Evolutionary conservation across 148 eudicot species (phyloP), one percentile per base, ranked within the genome.

Genomic region (Suaeda aralocaspica): DNA sequence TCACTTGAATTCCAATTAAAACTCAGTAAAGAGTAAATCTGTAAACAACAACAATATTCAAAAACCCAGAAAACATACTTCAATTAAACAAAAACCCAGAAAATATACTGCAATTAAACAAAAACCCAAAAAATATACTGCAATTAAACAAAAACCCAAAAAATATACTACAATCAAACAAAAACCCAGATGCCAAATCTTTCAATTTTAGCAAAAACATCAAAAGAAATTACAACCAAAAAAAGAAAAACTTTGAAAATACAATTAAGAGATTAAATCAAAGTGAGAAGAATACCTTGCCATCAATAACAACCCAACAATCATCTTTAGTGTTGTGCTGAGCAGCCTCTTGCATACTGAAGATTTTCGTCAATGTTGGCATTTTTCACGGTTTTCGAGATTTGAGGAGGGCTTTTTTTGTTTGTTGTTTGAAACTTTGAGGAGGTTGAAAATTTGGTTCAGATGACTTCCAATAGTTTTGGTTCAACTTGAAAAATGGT

Each of bases 271-370:
- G 34, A 50, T 12, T 19, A 31, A 66, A 8, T 56, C 55, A 36
- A 19, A 31, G 22, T 7, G 10, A 16, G 64, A 46, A 45, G 29
- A 34, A 14, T 49, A 91, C 98, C 90, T 93, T 93, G 75, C 96
- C 96, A 66, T 88, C 92, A 46, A 90, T 79, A 70, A 88, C 92
- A 34, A 93, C 73, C 98, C 98, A 93, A 49, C 98, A 93, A 79
- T 93, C 98, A 0, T 83, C 88, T 62, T 76, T 81, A 64, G 89
- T 77, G 74, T 87, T 90, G 74, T 93, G 98, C 65, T 81, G 72
- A 5, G 92, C 72, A 31, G 89, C 88, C 87, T 93, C 98, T 79
- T 82, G 79, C 94, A 90, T 87, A 30, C 87, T 49, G 69, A 59
- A 78, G 0, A 93, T 77, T 74, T 93, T 90, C 49, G 96, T 90